phyloP scores from a whole-genome alignment of 495 filamentous ascomycete species.

The Neurospora sublineolata region DNA sequence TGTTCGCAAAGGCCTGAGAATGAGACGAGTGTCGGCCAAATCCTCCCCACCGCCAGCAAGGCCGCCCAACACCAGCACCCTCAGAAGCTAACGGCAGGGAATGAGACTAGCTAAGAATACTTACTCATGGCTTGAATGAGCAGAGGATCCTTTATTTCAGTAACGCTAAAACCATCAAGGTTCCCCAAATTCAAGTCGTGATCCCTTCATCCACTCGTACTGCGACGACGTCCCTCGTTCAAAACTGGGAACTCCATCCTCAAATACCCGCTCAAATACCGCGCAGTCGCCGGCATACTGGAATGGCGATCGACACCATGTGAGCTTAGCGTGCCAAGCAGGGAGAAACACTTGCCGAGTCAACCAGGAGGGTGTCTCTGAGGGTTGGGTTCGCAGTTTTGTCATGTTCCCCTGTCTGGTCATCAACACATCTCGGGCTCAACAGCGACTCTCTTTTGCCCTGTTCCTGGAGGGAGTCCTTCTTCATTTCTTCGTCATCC shows the following conservation, averaged over 20 bases:
- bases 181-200: neutral
- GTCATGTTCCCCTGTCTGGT: neutral
- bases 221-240: neutral
- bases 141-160: neutral
- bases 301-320: neutral
- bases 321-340: neutral
- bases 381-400: neutral
- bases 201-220: neutral
- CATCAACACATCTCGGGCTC: neutral
- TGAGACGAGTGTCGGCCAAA: neutral
- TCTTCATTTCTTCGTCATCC: neutral
- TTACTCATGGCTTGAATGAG: neutral
- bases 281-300: neutral
- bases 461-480: neutral
- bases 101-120: neutral
- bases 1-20: neutral
- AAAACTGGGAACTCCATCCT: neutral
- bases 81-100: neutral
- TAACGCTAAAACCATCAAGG: neutral
- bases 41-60: neutral
- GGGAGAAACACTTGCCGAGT: neutral
- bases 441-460: neutral
- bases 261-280: neutral
- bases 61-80: neutral
- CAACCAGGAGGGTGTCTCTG: neutral